phyloP scores from a whole-genome alignment of 441 rosid genomes.

The Cnidoscolus chayamansa region DNA sequence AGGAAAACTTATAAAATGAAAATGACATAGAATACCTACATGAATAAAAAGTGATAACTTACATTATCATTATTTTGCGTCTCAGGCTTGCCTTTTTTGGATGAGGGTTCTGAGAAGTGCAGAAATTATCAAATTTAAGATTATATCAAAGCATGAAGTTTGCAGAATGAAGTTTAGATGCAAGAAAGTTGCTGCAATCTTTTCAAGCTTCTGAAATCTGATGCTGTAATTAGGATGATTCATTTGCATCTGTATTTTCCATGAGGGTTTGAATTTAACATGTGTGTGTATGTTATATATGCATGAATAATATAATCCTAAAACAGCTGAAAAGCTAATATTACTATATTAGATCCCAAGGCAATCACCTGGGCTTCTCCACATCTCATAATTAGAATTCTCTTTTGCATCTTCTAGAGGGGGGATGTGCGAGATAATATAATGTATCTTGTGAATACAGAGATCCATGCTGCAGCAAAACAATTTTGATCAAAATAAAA shows the following conservation, averaged over 20 bases:
- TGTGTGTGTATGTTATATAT: not conserved
- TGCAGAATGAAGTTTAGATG: not conserved
- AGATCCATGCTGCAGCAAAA: constrained; percentile 48
- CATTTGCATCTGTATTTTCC: not conserved
- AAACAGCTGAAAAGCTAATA: not conserved
- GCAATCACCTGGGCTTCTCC: constrained; percentile 77
- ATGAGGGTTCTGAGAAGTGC: constrained; percentile 24
- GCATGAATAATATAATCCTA: not conserved
- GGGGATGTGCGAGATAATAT: constrained; percentile 58
- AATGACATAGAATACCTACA: not conserved
- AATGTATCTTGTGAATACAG: constrained; percentile 49
- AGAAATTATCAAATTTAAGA: constrained; percentile 20
- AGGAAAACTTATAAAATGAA: not conserved
- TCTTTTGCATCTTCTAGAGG: constrained; percentile 42
- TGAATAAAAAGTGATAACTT: constrained; percentile 25
- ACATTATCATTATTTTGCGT: constrained; percentile 37
- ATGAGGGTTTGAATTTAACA: not conserved
- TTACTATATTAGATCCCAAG: constrained; percentile 8
- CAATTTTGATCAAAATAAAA: not conserved
- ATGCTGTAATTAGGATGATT: too few species aligned
- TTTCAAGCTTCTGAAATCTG: not conserved
- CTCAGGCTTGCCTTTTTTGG: constrained; percentile 31
- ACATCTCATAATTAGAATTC: constrained; percentile 55
- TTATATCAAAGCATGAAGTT: not conserved
- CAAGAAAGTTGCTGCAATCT: not conserved